Conservation (phyloP, 495 filamentous ascomycete species). For the Penicillium pulvis region DNA sequence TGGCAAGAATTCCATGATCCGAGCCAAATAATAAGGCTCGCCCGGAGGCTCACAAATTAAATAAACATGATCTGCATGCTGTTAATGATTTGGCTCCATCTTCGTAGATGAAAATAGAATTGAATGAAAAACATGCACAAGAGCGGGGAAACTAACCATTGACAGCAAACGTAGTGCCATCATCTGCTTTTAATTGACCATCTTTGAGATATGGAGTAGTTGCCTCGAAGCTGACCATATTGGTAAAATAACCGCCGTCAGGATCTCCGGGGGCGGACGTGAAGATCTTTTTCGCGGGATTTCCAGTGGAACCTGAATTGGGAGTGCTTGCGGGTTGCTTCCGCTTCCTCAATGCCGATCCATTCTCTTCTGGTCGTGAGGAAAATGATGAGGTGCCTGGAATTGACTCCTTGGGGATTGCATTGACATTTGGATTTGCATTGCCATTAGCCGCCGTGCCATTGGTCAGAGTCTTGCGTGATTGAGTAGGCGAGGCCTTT, state of each 20-base stretch:
- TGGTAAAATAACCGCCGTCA: slow-evolving; percentile 54
- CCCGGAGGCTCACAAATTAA: slow-evolving; percentile 96
- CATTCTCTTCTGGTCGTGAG: slow-evolving; percentile 47
- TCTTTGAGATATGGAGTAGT: slow-evolving; percentile 68
- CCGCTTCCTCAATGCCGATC: slow-evolving; percentile 66
- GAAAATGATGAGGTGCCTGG: slow-evolving; percentile 67
- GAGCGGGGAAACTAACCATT: slow-evolving; percentile 70
- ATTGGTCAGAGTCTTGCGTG: slow-evolving; percentile 48
- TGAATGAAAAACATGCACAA: slow-evolving; percentile 7
- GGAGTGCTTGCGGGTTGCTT: slow-evolving; percentile 67
- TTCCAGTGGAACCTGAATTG: slow-evolving; percentile 33
- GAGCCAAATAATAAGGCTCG: slow-evolving; percentile 95
- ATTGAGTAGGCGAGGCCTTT: slow-evolving; percentile 40
- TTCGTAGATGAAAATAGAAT: neutral
- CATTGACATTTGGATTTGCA: slow-evolving; percentile 10
- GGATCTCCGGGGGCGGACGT: slow-evolving; percentile 46
- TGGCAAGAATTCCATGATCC: slow-evolving; percentile 97
- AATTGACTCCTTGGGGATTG: slow-evolving; percentile 53
- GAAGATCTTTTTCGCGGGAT: slow-evolving; percentile 46
- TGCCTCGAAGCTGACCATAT: slow-evolving; percentile 85
- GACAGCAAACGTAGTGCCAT: slow-evolving; percentile 77
- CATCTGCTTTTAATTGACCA: slow-evolving; percentile 82
- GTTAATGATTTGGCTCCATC: slow-evolving; percentile 23
- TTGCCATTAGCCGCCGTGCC: slow-evolving; percentile 35
- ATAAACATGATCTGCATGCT: slow-evolving; percentile 83